Conservation (phyloP, 768 basidiomycete species). For the Brasilioporus rufonigricans region DNA sequence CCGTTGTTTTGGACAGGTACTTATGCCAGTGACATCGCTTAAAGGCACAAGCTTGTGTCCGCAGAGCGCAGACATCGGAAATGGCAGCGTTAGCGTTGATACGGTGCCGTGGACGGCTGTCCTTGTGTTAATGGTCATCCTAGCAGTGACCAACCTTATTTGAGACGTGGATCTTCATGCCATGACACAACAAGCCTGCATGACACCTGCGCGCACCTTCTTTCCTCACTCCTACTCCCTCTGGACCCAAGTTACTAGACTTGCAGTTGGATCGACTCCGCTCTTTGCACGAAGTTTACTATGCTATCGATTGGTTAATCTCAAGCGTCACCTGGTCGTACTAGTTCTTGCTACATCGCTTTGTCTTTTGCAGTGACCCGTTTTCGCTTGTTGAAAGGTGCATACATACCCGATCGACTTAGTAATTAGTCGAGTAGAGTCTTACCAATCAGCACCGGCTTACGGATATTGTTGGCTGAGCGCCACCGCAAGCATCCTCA, state of each 20-base stretch:
- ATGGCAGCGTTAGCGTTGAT: background rate
- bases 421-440: slow-evolving; percentile 6
- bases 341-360: slow-evolving; percentile 13
- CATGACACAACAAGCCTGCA: background rate
- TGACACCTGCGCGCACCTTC: background rate
- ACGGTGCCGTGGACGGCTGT: slow-evolving; percentile 8
- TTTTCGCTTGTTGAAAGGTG: background rate
- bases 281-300: background rate
- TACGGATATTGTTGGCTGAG: slow-evolving; percentile 3
- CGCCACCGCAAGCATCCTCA: slow-evolving; percentile 11
- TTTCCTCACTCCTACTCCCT: background rate
- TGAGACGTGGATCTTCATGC: background rate
- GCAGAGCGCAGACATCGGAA: slow-evolving; percentile 6
- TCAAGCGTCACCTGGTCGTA: background rate
- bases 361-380: slow-evolving; percentile 4
- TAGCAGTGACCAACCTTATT: slow-evolving; percentile 2
- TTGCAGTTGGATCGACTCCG: background rate
- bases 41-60: slow-evolving; percentile 19
- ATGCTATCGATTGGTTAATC: slow-evolving; percentile 4
- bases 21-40: slow-evolving; percentile 34
- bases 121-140: background rate
- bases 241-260: background rate
- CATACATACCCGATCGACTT: background rate
- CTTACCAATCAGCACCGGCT: slow-evolving; percentile 3
- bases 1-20: slow-evolving; percentile 26